These are phyloP conservation scores for Endoconidiophora laricicola DNA, from an alignment of 2,329 filamentous ascomycete genomes.

Conservation along the genomic window DNA sequence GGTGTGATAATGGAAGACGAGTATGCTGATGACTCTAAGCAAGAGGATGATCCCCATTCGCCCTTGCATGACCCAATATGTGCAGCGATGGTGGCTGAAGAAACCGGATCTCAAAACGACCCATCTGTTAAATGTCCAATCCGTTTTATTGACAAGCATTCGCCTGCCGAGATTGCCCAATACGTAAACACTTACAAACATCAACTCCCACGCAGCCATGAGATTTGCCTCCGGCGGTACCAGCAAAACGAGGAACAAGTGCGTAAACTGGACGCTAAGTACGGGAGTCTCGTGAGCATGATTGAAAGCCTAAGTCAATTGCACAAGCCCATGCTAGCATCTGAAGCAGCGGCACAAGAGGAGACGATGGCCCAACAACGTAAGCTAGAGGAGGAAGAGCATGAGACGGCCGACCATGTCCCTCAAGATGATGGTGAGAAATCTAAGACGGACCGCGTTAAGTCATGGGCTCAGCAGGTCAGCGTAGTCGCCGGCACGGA, in stretches of 20 bases:
- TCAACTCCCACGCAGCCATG: slow-evolving; percentile 82
- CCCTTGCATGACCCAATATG: slow-evolving; percentile 45
- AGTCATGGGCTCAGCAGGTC: slow-evolving; percentile 72
- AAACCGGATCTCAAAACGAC: slow-evolving; percentile 36
- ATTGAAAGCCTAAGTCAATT: slow-evolving; percentile 77
- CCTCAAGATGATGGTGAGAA: neutral
- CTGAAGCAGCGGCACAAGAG: slow-evolving; percentile 27
- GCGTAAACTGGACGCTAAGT: slow-evolving; percentile 81
- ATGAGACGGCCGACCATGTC: slow-evolving; percentile 22
- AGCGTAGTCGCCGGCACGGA: slow-evolving; percentile 29
- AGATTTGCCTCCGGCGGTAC: slow-evolving; percentile 79
- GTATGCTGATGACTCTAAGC: slow-evolving; percentile 2
- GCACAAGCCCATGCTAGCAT: slow-evolving; percentile 71
- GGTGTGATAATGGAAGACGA: slow-evolving; percentile 13
- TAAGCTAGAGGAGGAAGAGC: slow-evolving; percentile 23
- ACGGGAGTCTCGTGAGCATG: slow-evolving; percentile 84
- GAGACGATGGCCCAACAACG: slow-evolving; percentile 20
- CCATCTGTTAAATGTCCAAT: slow-evolving; percentile 65
- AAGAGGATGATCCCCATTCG: slow-evolving; percentile 20
- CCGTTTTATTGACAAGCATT: slow-evolving; percentile 79
- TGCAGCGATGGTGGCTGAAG: slow-evolving; percentile 42
- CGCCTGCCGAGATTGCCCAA: slow-evolving; percentile 78
- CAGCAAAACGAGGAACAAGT: slow-evolving; percentile 76
- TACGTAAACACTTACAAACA: slow-evolving; percentile 95
- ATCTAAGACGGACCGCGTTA: slow-evolving; percentile 46